Conservation (phyloP, 805 yeast genomes). For the Starmerella floris region DNA sequence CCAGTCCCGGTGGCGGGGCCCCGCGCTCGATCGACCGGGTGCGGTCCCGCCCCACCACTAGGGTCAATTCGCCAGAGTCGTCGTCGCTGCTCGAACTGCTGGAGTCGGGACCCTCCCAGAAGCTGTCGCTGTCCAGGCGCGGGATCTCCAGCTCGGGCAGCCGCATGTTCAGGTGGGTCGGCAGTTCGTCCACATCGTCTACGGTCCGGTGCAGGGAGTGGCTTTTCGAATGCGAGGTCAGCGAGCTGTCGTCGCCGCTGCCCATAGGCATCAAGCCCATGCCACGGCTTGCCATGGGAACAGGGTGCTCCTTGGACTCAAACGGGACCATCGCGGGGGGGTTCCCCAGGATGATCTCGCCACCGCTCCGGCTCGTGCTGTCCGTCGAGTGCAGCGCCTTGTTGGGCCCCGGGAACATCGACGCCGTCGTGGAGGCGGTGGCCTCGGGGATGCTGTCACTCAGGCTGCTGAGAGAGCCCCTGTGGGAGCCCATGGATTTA, state of each 20-base stretch:
- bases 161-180: background rate
- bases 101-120: conserved; percentile 10
- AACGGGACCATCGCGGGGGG: too few relatives aligned
- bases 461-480: too few relatives aligned
- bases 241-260: conserved; percentile 6
- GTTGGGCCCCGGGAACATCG: too few relatives aligned
- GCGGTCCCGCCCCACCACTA: conserved; percentile 20
- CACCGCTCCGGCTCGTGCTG: too few relatives aligned
- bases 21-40: conserved; percentile 14
- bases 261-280: conserved; percentile 15
- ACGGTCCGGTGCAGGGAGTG: background rate
- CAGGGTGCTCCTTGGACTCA: background rate
- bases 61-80: conserved; percentile 21
- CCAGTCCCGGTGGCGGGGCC: too few relatives aligned
- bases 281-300: too few relatives aligned
- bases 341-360: too few relatives aligned
- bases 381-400: background rate
- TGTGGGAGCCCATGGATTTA: too few relatives aligned
- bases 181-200: background rate
- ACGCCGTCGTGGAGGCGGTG: too few relatives aligned
- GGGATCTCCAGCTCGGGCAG: conserved; percentile 11
- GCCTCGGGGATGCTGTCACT: too few relatives aligned
- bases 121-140: conserved; percentile 5
- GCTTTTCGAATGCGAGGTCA: conserved; percentile 1
- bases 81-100: conserved; percentile 17